Evolutionary conservation across 2,329 filamentous ascomycete genomes (phyloP).

Genomic region (Iodosphaeria phyllophila): DNA sequence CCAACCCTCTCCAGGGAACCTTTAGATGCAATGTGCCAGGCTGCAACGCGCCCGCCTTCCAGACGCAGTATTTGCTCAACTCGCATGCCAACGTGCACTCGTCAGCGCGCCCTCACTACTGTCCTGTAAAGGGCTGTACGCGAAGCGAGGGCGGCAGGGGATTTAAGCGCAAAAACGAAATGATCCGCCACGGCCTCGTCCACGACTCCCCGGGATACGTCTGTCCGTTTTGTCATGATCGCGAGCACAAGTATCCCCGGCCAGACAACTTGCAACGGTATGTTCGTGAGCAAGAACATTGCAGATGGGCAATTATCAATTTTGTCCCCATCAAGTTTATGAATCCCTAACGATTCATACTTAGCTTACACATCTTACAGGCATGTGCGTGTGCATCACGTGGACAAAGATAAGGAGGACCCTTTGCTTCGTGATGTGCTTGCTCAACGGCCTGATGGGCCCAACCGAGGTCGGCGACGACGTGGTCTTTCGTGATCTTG

Average conservation of each 20-base stretch:
- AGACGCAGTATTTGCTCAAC: slow-evolving; percentile 60
- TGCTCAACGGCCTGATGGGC: slow-evolving; percentile 68
- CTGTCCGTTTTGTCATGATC: slow-evolving; percentile 86
- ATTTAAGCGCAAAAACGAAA: slow-evolving; percentile 56
- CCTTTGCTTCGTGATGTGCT: slow-evolving; percentile 65
- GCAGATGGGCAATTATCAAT: too few relatives aligned
- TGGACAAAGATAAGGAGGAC: slow-evolving; percentile 81
- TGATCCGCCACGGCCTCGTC: slow-evolving; percentile 66
- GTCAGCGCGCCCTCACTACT: slow-evolving; percentile 45
- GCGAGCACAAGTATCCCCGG: slow-evolving; percentile 84
- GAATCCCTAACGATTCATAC: slow-evolving; percentile 1
- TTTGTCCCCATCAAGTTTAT: background rate
- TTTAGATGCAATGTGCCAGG: slow-evolving; percentile 41
- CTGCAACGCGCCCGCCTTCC: slow-evolving; percentile 56
- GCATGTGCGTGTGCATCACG: slow-evolving; percentile 83
- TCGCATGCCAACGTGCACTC: slow-evolving; percentile 62
- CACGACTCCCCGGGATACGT: slow-evolving; percentile 90
- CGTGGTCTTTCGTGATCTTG: slow-evolving; percentile 31
- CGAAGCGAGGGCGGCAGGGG: slow-evolving; percentile 45
- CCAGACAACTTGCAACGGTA: slow-evolving; percentile 93
- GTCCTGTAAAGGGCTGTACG: slow-evolving; percentile 41
- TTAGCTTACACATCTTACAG: too few relatives aligned
- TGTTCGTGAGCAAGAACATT: slow-evolving; percentile 9
- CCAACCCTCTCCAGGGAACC: slow-evolving; percentile 27
- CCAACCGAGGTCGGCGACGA: slow-evolving; percentile 60